phyloP scores from a whole-genome alignment of 805 yeast species.

The Saccharomycopsis sp. region DNA sequence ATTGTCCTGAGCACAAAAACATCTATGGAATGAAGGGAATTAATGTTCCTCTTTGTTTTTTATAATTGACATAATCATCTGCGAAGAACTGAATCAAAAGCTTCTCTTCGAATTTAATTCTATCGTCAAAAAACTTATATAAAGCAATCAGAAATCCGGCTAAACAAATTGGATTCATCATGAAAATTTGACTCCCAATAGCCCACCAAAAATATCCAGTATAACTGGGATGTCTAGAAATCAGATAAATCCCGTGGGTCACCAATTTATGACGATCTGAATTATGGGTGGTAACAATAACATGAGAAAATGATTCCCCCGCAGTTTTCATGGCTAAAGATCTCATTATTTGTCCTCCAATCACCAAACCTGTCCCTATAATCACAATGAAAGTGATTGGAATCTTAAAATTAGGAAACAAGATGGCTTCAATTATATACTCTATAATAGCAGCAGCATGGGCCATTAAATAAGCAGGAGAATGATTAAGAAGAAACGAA shows the following conservation, averaged over 20 bases:
- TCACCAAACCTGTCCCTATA: conserved; percentile 38
- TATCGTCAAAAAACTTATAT: conserved; percentile 53
- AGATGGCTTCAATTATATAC: conserved; percentile 30
- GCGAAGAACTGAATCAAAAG: conserved; percentile 63
- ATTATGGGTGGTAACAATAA: conserved; percentile 41
- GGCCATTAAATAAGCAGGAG: conserved; percentile 45
- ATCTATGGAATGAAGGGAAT: conserved; percentile 75
- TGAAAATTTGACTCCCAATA: conserved; percentile 64
- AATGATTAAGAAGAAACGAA: conserved; percentile 60
- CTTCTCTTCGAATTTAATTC: conserved; percentile 67
- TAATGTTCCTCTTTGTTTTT: conserved; percentile 36
- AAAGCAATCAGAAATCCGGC: conserved; percentile 45
- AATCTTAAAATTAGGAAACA: conserved; percentile 31
- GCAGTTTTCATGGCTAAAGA: conserved; percentile 83
- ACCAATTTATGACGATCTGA: conserved; percentile 53
- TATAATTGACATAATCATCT: conserved; percentile 47
- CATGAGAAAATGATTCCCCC: conserved; percentile 75
- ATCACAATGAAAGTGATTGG: conserved; percentile 3
- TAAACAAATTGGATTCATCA: conserved; percentile 56
- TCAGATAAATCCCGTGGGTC: conserved; percentile 59
- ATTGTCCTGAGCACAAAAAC: no score
- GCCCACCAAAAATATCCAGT: conserved; percentile 93
- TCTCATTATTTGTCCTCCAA: conserved; percentile 59
- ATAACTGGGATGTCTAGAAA: conserved; percentile 81
- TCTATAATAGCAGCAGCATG: conserved; percentile 47